Evolutionary conservation across 2,329 filamentous ascomycete genomes (phyloP).

Genomic region (Colletotrichum sp.): DNA sequence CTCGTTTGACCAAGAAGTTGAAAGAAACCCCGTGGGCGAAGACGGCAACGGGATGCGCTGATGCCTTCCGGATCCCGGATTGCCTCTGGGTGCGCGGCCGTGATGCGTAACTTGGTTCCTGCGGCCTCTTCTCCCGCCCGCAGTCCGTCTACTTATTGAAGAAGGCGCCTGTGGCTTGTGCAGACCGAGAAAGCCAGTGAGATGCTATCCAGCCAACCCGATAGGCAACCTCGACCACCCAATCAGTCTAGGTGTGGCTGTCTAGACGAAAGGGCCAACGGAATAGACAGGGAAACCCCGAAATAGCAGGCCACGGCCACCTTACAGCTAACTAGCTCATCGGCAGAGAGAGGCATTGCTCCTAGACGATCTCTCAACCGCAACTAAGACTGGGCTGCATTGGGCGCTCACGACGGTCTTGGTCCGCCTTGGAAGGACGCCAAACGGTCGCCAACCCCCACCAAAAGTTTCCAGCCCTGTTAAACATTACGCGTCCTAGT

Average conservation of each 20-base stretch:
- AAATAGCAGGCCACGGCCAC: not conserved
- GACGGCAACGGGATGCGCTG: not conserved
- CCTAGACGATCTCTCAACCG: not conserved
- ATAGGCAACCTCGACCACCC: not conserved
- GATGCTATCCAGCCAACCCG: not conserved
- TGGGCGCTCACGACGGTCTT: not conserved
- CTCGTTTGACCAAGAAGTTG: not conserved
- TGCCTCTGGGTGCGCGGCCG: not conserved
- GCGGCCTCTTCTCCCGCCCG: not conserved
- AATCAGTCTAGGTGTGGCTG: not conserved
- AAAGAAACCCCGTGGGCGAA: not conserved
- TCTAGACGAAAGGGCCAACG: not conserved
- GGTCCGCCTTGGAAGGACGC: not conserved
- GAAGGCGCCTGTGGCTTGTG: not conserved
- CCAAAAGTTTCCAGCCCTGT: not conserved
- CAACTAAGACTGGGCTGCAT: not conserved
- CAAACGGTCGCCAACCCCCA: not conserved
- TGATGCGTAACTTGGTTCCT: not conserved
- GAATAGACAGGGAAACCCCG: not conserved
- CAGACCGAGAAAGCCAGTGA: not conserved
- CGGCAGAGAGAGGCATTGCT: not conserved
- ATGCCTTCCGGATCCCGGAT: not conserved
- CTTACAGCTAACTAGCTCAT: not conserved
- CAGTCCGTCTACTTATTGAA: not conserved
- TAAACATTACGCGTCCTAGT: conserved; percentile 18